These are phyloP conservation scores for Trypanosoma brucei DNA, from an alignment of 208 protist genomes.

Conservation along the genomic window DNA sequence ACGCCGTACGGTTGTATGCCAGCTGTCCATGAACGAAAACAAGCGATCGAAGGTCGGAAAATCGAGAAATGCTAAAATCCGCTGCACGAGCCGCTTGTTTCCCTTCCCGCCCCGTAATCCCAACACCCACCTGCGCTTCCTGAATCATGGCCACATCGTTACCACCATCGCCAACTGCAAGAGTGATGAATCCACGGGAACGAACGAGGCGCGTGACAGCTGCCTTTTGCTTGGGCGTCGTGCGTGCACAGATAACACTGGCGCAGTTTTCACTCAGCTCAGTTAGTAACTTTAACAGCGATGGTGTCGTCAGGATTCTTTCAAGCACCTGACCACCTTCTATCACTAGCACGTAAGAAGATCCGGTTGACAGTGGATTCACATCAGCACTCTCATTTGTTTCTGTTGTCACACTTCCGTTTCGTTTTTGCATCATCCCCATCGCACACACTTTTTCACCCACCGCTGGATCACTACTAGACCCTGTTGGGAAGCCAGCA, in stretches of 20 bases:
- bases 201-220: slow-evolving; percentile 77
- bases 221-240: slow-evolving; percentile 94
- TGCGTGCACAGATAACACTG: slow-evolving; percentile 93
- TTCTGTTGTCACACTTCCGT: no score
- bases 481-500: no score
- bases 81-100: slow-evolving; percentile 89
- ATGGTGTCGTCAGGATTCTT: slow-evolving; percentile 47
- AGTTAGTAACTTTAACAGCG: slow-evolving; percentile 40
- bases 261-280: slow-evolving; percentile 51
- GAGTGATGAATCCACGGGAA: slow-evolving; percentile 52
- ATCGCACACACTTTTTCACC: no score
- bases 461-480: no score
- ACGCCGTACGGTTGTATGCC: slow-evolving; percentile 87
- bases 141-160: slow-evolving; percentile 96
- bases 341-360: slow-evolving; percentile 37
- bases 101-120: slow-evolving; percentile 91
- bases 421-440: no score
- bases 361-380: neutral
- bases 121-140: slow-evolving; percentile 90
- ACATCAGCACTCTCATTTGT: no score
- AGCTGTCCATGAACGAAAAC: slow-evolving; percentile 95
- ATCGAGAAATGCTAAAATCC: slow-evolving; percentile 93
- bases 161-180: slow-evolving; percentile 95
- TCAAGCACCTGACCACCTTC: slow-evolving; percentile 66
- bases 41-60: slow-evolving; percentile 89